phyloP scores from a whole-genome alignment of 805 yeast species.

The Teunomyces lycoperdinae region DNA sequence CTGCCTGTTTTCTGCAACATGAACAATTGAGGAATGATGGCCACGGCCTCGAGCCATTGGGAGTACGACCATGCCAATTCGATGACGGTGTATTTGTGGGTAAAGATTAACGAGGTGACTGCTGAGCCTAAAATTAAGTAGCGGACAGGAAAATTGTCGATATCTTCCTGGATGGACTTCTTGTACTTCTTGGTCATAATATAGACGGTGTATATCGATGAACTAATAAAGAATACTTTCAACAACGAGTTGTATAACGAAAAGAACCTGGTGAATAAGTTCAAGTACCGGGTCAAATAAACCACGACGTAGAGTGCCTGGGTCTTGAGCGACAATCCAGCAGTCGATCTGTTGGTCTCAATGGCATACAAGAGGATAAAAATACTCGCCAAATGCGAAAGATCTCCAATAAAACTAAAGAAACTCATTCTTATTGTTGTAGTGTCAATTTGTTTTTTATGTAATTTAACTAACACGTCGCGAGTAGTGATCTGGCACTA shows the following conservation, averaged over 20 bases:
- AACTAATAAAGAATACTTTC: conserved; percentile 76
- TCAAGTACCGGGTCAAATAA: conserved; percentile 70
- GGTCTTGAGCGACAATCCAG: conserved; percentile 87
- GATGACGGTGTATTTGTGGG: conserved; percentile 55
- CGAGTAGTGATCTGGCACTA: not conserved
- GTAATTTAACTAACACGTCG: not conserved
- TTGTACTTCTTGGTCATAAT: conserved; percentile 64
- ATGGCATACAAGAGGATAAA: conserved; percentile 73
- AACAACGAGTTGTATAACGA: conserved; percentile 75
- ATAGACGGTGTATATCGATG: conserved; percentile 73
- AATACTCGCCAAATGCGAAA: conserved; percentile 79
- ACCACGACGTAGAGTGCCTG: conserved; percentile 77
- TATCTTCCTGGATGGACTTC: conserved; percentile 59
- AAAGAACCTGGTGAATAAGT: conserved; percentile 52
- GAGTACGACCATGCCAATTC: conserved; percentile 87
- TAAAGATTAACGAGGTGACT: conserved; percentile 56
- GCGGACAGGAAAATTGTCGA: conserved; percentile 66
- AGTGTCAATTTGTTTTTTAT: not conserved
- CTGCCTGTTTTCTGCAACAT: conserved; percentile 87
- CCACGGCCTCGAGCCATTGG: conserved; percentile 88
- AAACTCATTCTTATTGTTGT: conserved; percentile 31
- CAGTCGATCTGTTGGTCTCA: conserved; percentile 57
- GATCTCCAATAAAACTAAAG: conserved; percentile 58
- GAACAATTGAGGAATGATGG: conserved; percentile 89
- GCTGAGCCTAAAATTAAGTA: conserved; percentile 66